Percentiles rank a stretch among this genome's conserved stretches.
phyloP scores from a whole-genome alignment of 371 early-diverging fungal species.

The Apophysomyces ossiformis region DNA sequence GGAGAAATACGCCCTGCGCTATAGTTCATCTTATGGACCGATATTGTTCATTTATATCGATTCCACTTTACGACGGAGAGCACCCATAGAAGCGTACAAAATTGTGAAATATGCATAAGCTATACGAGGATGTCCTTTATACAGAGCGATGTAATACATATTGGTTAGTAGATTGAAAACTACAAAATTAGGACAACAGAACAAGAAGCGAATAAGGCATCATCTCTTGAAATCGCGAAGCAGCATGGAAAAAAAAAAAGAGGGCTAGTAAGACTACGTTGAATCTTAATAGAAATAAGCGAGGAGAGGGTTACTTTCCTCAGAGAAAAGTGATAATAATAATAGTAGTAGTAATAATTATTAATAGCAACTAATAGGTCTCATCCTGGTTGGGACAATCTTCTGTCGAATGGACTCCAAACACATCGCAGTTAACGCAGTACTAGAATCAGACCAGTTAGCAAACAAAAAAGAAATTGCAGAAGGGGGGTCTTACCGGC shows the following conservation, averaged over 20 bases:
- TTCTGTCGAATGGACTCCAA: constrained; percentile 65
- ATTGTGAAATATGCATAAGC: no score
- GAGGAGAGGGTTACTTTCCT: not conserved
- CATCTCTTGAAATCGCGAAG: no score
- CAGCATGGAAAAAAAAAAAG: not conserved
- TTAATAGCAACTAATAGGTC: constrained; percentile 43
- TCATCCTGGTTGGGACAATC: constrained; percentile 70
- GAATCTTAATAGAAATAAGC: not conserved
- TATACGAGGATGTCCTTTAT: no score
- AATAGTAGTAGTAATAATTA: no score
- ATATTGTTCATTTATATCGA: no score
- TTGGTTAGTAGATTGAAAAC: not conserved
- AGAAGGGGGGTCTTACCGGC: not conserved
- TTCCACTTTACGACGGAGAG: no score
- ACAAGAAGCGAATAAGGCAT: not conserved
- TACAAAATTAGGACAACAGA: not conserved
- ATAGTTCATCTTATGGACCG: no score
- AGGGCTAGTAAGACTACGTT: constrained; percentile 1
- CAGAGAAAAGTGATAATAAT: not conserved
- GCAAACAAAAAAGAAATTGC: not conserved
- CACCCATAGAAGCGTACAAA: no score
- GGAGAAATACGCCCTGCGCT: no score
- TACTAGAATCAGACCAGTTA: constrained; percentile 38
- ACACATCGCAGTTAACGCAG: constrained; percentile 72
- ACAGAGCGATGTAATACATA: constrained; percentile 3